Percentiles rank a stretch among this genome's conserved stretches.
Conservation (phyloP, 2,329 filamentous ascomycete species). For the Hortaea werneckii region DNA sequence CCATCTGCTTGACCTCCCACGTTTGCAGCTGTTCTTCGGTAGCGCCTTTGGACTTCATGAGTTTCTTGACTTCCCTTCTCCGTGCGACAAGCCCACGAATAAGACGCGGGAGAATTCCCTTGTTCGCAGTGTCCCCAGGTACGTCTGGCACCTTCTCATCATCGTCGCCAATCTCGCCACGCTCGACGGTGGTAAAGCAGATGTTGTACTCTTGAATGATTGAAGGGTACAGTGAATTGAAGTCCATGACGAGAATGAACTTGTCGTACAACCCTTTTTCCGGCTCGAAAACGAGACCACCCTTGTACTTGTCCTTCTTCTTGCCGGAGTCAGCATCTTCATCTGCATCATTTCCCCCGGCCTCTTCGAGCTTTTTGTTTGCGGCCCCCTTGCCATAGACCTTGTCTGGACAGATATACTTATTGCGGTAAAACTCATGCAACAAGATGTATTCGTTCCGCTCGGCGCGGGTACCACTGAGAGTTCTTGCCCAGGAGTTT, state of each 20-base stretch:
- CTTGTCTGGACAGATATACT: constrained; percentile 97
- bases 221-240: constrained; percentile 96
- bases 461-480: constrained; percentile 91
- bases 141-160: constrained; percentile 86
- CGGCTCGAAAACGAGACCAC: constrained; percentile 94
- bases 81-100: constrained; percentile 86
- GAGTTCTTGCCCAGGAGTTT: constrained; percentile 93
- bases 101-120: constrained; percentile 78
- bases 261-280: constrained; percentile 97
- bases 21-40: constrained; percentile 79
- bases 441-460: constrained; percentile 98
- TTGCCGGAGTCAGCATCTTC: constrained; percentile 58
- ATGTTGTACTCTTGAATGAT: constrained; percentile 99
- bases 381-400: constrained; percentile 57
- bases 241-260: constrained; percentile 98
- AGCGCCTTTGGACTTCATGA: constrained; percentile 91
- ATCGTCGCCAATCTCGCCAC: constrained; percentile 61
- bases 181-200: constrained; percentile 94
- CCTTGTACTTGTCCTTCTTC: constrained; percentile 99
- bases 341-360: constrained; percentile 57
- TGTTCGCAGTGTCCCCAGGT: constrained; percentile 58
- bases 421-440: constrained; percentile 92
- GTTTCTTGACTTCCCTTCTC: constrained; percentile 81
- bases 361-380: constrained; percentile 62
- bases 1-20: constrained; percentile 97